Evolutionary conservation across 805 yeast species (phyloP), one percentile per base, ranked within the genome.

Genomic region (Kuraishia piskuri): DNA sequence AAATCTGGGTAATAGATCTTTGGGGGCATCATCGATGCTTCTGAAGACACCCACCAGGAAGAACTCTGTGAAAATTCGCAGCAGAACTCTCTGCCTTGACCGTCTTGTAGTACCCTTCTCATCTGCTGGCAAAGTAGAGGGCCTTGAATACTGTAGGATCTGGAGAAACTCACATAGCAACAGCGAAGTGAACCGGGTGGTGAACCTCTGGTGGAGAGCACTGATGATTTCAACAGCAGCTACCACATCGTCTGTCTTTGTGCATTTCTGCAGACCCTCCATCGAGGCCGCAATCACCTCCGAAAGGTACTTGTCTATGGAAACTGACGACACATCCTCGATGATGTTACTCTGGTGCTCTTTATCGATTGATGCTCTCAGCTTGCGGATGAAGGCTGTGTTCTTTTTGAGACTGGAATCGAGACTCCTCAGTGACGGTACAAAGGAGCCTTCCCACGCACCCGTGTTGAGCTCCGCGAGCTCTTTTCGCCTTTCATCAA

Each of bases 381-480:
- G 63, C 59, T 85, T 86, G 63, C 84, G 86, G 51, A 90, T 83
- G 61, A 88, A 87, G 0, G 90, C 86, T 2, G 89, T 81, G 63
- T 91, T 88, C 65, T 85, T 88, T 72, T 90, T 90, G 58, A 90
- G 71, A 54, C 91, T 85, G 0, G 95, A 73, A 63, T 90, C 96
- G 9, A 83, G 65, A 46, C 63, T 48, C 46, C 59, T 61, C 46
- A 62, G 47, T n/a, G 62, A 61, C 51, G 63, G 62, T n/a, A 68
- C 68, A 20, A 56, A 59, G 22, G 69, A 76, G 0, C 83, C 86
- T 37, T 66, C 63, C 87, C 88, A 82, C 1, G 86, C 84, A 52
- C 63, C 59, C 0, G 54, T 46, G 59, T 84, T 84, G 23, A 73
- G 59, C 20, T 68, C 69, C 31, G 58, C 57, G 6, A 80, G 66